phyloP scores from a whole-genome alignment of 2,329 filamentous ascomycete species.

The Pseudogymnoascus sp. region DNA sequence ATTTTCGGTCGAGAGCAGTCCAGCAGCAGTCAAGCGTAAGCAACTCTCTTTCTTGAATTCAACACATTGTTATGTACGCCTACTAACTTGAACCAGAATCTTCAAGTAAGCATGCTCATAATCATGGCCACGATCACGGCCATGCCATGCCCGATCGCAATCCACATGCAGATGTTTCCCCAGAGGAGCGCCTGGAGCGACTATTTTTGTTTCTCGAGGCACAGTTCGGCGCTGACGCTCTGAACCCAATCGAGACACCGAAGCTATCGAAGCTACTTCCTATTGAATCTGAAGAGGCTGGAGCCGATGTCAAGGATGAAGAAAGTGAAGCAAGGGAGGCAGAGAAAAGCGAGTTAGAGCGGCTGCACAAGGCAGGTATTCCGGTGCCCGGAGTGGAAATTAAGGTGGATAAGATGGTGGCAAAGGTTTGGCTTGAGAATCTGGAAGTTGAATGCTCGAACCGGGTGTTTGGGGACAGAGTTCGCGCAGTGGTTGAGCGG shows the following conservation, averaged over 20 bases:
- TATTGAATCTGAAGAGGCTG: constrained; percentile 20
- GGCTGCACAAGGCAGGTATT: constrained; percentile 76
- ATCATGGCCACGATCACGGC: constrained; percentile 38
- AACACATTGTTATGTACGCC: background rate
- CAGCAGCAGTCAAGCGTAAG: constrained; percentile 85
- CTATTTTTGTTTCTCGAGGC: constrained; percentile 95
- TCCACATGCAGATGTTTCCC: constrained; percentile 62
- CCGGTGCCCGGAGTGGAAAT: constrained; percentile 85
- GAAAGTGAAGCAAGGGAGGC: constrained; percentile 30
- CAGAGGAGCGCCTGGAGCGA: constrained; percentile 71
- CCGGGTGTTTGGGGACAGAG: constrained; percentile 70
- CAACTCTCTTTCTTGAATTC: constrained; percentile 17
- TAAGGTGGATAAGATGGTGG: constrained; percentile 77
- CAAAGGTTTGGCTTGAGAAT: constrained; percentile 85
- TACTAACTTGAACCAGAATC: constrained; percentile 40
- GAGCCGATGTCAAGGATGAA: constrained; percentile 23
- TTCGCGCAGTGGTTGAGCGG: constrained; percentile 81
- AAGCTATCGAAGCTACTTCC: constrained; percentile 39
- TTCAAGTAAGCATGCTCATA: constrained; percentile 48
- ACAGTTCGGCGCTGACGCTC: constrained; percentile 80
- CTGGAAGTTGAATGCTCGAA: constrained; percentile 82
- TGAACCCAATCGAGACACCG: constrained; percentile 65
- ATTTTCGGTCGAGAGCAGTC: constrained; percentile 85
- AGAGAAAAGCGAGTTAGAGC: constrained; percentile 58
- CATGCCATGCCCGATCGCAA: constrained; percentile 47